Evolutionary conservation across 176 grass and related monocot species (phyloP).

Genomic region (Triticum urartu): DNA sequence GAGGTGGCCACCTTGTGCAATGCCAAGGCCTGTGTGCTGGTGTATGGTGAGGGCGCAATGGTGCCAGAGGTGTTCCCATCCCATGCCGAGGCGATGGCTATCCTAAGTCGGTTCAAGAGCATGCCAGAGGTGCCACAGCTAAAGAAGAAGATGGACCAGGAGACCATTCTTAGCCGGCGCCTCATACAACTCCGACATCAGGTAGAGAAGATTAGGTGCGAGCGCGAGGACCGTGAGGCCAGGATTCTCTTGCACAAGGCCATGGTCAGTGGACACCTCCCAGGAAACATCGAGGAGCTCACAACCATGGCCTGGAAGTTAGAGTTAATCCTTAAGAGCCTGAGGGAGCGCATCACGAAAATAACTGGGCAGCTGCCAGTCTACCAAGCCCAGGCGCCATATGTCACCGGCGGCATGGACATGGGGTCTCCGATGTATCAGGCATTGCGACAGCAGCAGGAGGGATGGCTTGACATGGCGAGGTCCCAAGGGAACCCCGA

Average conservation of each 20-base stretch:
- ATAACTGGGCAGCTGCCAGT: background rate
- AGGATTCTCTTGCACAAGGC: conserved; percentile 18
- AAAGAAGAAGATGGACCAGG: conserved; percentile 35
- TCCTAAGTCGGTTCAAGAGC: conserved; percentile 16
- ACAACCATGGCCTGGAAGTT: background rate
- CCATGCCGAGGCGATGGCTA: background rate
- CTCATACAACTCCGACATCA: conserved; percentile 9
- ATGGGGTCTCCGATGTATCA: too few species aligned
- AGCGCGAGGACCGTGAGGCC: background rate
- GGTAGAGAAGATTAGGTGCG: background rate
- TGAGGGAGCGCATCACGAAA: background rate
- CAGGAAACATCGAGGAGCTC: background rate
- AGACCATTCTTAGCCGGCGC: conserved; percentile 32
- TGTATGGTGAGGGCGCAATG: conserved; percentile 18
- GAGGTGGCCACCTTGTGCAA: conserved; percentile 38
- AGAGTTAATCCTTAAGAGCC: background rate
- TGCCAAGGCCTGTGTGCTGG: conserved; percentile 8
- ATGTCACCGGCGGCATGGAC: background rate
- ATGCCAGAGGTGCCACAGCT: conserved; percentile 28
- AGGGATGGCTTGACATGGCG: too few species aligned
- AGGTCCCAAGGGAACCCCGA: too few species aligned
- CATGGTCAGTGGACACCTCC: background rate
- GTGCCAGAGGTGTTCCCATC: conserved; percentile 34
- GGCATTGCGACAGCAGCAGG: too few species aligned
- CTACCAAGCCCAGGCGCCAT: background rate